Evolutionary conservation across 2,329 filamentous ascomycete species (phyloP).

Genomic region (Cordyceps farinosa): DNA sequence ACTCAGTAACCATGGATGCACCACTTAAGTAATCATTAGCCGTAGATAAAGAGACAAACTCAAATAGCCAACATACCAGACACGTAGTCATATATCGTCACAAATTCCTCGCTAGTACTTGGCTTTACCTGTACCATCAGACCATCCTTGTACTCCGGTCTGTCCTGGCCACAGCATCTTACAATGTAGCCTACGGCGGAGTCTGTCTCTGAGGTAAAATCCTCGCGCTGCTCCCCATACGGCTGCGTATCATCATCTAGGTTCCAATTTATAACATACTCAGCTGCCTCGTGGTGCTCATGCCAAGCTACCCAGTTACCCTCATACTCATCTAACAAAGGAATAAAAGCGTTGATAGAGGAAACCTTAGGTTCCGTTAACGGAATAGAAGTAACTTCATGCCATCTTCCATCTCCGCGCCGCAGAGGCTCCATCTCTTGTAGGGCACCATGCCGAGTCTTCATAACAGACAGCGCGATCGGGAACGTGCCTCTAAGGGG

Average conservation of each 20-base stretch:
- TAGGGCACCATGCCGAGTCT: conserved; percentile 9
- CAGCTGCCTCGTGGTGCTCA: conserved; percentile 21
- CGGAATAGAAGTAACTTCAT: conserved; percentile 26
- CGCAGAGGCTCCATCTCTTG: conserved; percentile 12
- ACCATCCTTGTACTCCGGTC: conserved; percentile 24
- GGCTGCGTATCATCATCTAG: conserved; percentile 18
- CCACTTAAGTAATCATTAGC: conserved; percentile 1
- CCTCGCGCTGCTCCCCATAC: not conserved
- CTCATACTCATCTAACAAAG: conserved; percentile 26
- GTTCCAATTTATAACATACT: conserved; percentile 23
- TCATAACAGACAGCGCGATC: conserved; percentile 6
- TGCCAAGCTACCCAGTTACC: conserved; percentile 25
- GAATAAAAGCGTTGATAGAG: conserved; percentile 24
- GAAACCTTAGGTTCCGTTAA: conserved; percentile 30
- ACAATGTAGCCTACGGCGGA: conserved; percentile 25
- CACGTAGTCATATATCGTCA: conserved; percentile 27
- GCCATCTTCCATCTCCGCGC: conserved; percentile 23
- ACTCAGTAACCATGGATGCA: conserved; percentile 16
- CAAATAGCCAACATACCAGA: not conserved
- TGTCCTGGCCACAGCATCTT: conserved; percentile 26
- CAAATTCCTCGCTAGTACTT: conserved; percentile 23
- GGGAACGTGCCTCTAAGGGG: conserved; percentile 1
- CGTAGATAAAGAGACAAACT: not conserved
- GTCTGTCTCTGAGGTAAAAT: conserved; percentile 24
- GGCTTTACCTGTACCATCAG: conserved; percentile 25